A percentile compares a stretch with the other conserved stretches of the same genome.
phyloP scores from a whole-genome alignment of 352 stramenopile genomes.

The Globisporangium splendens region DNA sequence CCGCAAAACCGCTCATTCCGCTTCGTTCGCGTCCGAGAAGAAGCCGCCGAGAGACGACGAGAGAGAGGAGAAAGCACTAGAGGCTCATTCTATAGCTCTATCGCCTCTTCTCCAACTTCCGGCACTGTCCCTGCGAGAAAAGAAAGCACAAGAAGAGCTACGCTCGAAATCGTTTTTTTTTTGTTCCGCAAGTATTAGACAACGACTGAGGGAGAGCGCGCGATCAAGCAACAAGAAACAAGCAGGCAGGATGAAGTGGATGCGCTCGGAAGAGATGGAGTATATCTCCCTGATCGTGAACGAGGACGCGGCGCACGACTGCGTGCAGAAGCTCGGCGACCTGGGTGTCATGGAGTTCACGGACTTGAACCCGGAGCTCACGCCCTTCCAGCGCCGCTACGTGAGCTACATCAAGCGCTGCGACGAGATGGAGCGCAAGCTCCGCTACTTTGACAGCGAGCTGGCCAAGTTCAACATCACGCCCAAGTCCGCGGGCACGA shows the following conservation, averaged over 20 bases:
- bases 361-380: constrained; percentile 98
- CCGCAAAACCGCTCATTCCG: constrained; percentile 5
- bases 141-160: neutral
- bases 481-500: constrained; percentile 58
- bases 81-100: constrained; percentile 4
- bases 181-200: too few species aligned
- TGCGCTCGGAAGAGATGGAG: constrained; percentile 98
- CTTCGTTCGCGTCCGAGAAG: constrained; percentile 5
- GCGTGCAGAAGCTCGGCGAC: constrained; percentile 94
- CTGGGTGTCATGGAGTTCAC: constrained; percentile 98
- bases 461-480: constrained; percentile 93
- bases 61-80: neutral
- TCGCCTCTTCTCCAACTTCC: neutral
- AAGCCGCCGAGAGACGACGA: neutral
- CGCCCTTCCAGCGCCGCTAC: constrained; percentile 98
- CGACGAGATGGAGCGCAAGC: constrained; percentile 98
- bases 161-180: neutral
- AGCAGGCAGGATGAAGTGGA: constrained; percentile 87
- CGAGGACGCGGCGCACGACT: constrained; percentile 96
- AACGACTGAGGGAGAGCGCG: neutral
- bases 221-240: neutral
- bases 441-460: constrained; percentile 95
- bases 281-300: constrained; percentile 99
- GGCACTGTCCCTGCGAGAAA: too few species aligned
- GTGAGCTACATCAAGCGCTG: constrained; percentile 98